Percentiles rank a stretch among this genome's conserved stretches.
Evolutionary conservation across 2,329 filamentous ascomycete genomes (phyloP).

Genomic region (Cercospora nicotianae): DNA sequence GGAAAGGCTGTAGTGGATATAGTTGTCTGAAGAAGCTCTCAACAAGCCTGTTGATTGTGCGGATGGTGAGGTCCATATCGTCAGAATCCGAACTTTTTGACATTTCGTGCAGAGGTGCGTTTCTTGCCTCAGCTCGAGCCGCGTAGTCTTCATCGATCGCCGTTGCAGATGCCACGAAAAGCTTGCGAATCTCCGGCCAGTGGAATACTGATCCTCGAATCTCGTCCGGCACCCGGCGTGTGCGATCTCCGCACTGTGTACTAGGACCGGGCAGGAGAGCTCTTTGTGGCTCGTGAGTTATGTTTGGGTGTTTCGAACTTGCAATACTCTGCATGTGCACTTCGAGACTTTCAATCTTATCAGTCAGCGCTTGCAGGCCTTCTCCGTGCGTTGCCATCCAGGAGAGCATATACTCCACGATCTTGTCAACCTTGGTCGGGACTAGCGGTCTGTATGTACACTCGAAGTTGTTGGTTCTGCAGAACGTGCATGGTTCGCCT

Average conservation of each 20-base stretch:
- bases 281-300: not conserved
- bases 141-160: not conserved
- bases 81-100: not conserved
- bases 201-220: not conserved
- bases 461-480: not conserved
- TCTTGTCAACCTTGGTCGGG: not conserved
- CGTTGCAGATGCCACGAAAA: not conserved
- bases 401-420: not conserved
- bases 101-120: not conserved
- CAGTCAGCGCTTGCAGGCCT: not conserved
- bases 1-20: constrained; percentile 1
- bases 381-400: not conserved
- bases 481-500: not conserved
- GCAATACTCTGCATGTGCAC: not conserved
- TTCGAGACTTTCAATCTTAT: not conserved
- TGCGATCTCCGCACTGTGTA: not conserved
- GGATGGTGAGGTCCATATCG: not conserved
- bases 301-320: not conserved
- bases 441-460: not conserved
- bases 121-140: not conserved
- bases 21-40: not conserved
- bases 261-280: not conserved
- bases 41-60: constrained; percentile 4
- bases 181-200: not conserved
- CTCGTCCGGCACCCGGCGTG: not conserved